Evolutionary conservation across 257 asterid genomes (phyloP), one percentile per base, ranked within the genome.

Genomic region (Mitragyna speciosa): DNA sequence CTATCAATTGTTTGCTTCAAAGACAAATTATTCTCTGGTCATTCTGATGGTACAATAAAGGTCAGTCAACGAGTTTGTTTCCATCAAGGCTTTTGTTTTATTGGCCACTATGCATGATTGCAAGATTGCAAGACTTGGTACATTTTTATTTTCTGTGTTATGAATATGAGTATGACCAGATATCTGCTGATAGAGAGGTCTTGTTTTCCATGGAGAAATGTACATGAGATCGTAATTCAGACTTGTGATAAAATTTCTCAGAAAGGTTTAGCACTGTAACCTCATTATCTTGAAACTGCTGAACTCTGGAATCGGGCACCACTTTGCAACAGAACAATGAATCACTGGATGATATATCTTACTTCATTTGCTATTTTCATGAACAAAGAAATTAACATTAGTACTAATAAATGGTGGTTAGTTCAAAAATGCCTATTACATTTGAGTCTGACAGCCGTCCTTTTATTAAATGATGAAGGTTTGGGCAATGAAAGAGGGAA

Each of bases 11-110:
- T 88, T 74, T 88, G 86, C 89, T 89, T 84, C 86, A 88, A 83
- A 67, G 90, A 85, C 66, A 90, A 81, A 76, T 59, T 91, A 61
- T 89, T 90, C 89, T 91, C 97, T 0, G 94, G 98, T 82, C 98
- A 94, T 79, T 86, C 95, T 26, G 96, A 92, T 85, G 98, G 98
- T 76, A 87, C 93, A 31, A 84, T 94, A 86, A 91, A 94, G 93
- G 96, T 91, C 45, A 68, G 87, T 72, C 41, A 24, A 24, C 66
- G 39, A 75, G 66, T 19, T 79, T 43, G 68, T 49, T 31, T 24
- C 59, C 9, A n/a, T n/a, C 36, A n/a, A 63, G 15, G 26, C 26
- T 63, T n/a, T 63, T 56, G 26, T 56, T 56, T 56, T 10, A 11
- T 61, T 16, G 16, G 68, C 68, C 36, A n/a, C 36, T 61, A 26